Evolutionary conservation across 164 flowering plant species (phyloP).

Genomic region (Protea cynaroides): DNA sequence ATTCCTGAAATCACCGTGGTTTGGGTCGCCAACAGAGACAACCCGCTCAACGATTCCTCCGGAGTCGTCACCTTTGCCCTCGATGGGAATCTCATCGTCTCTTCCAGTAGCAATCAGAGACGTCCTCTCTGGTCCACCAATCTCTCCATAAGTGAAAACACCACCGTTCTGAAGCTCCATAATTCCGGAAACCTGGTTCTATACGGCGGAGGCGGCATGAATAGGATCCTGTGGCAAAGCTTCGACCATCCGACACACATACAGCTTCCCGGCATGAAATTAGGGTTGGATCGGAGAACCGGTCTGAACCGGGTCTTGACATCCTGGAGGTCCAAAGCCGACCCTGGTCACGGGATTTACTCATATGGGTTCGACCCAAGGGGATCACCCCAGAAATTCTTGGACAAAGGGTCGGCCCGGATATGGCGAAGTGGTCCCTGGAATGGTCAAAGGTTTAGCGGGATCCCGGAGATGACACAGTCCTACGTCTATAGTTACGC

Average conservation of each 20-base stretch:
- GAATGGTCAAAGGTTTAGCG: not conserved
- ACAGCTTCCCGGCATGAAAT: not conserved
- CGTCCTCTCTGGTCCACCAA: slow-evolving; percentile 13
- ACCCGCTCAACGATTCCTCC: slow-evolving; percentile 12
- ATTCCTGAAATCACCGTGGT: slow-evolving; percentile 10
- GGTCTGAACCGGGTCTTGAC: not conserved
- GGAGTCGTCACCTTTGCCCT: slow-evolving; percentile 9
- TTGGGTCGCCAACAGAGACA: slow-evolving; percentile 25
- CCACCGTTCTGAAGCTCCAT: not conserved
- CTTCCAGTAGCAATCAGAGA: not conserved
- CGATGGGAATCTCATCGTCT: slow-evolving; percentile 10
- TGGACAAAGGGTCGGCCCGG: not conserved
- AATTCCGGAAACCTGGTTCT: slow-evolving; percentile 17
- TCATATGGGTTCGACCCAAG: not conserved
- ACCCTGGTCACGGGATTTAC: not conserved
- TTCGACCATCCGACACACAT: not conserved
- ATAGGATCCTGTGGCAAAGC: not conserved
- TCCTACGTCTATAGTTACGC: not conserved
- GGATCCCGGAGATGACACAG: not conserved
- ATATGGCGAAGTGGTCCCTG: not conserved
- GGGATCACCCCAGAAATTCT: not conserved
- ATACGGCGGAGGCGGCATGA: not conserved
- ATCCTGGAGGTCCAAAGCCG: not conserved
- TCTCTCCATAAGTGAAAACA: not conserved
- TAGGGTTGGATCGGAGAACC: not conserved